These are phyloP conservation scores for Odontarrhena argentea DNA, from an alignment of 345 rosid genomes.

Conservation along the genomic window DNA sequence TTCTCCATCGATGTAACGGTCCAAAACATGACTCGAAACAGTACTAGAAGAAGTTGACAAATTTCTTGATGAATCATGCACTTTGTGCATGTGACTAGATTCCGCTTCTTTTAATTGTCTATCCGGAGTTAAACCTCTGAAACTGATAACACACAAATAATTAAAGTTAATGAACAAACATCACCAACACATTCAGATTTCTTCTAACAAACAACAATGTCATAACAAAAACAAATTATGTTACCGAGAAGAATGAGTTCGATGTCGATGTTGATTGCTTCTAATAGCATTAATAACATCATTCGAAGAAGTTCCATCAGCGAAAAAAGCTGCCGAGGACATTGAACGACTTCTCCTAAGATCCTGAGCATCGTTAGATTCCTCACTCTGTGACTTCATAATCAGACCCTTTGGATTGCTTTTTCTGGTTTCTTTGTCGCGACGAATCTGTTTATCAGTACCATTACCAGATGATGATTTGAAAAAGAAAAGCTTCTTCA, in stretches of 20 bases:
- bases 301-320: conserved; percentile 47
- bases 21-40: conserved; percentile 73
- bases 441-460: conserved; percentile 52
- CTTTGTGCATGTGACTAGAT: conserved; percentile 44
- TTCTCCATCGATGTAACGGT: conserved; percentile 93
- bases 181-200: conserved; percentile 32
- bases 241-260: conserved; percentile 56
- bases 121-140: conserved; percentile 51
- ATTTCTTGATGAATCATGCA: conserved; percentile 56
- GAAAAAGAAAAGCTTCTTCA: conserved; percentile 95
- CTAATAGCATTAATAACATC: conserved; percentile 44
- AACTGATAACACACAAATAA: conserved; percentile 43
- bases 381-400: conserved; percentile 56
- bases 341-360: conserved; percentile 82
- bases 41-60: conserved; percentile 70
- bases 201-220: conserved; percentile 24
- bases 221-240: conserved; percentile 53
- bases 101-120: conserved; percentile 48
- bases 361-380: conserved; percentile 44
- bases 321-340: conserved; percentile 66
- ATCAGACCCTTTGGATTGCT: conserved; percentile 41
- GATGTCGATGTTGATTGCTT: conserved; percentile 38
- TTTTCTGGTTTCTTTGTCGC: conserved; percentile 45
- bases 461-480: conserved; percentile 52
- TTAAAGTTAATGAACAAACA: conserved; percentile 41